Base-by-base conservation (phyloP, 2,329 filamentous ascomycete species). In the Epichloe baconii region DNA sequence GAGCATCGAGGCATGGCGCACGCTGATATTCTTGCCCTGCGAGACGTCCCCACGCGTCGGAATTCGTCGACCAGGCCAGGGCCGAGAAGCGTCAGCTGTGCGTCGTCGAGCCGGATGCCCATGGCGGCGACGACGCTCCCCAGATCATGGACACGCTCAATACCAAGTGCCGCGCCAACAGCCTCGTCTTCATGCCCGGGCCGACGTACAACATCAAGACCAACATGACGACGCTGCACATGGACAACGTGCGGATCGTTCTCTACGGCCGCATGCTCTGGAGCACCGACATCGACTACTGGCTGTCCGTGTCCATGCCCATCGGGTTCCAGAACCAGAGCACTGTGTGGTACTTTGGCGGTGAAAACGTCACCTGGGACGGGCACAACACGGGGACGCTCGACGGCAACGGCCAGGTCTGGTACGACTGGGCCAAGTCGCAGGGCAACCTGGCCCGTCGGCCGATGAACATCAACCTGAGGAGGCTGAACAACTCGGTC, bases 351-450 rank as follows among this genome's bases (percentile, higher is more conserved):
- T 63, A 73, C 49, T 70, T 80, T 54, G 77, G 78, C 15, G 79
- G 79, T 5, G 63, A 73, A 12, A 69, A 72, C 35, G 64, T 83
- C 23, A 60, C 64, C 10, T 69, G 75, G 54, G 65, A 74, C 36
- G 77, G 77, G 10, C 63, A 73, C 56, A 73, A 73, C 12, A 61
- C 63, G 19, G 79, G 79, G 4, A 78, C 73, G 2, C 63, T 82
- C 14, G 70, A 81, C 58, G 78, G 79, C 10, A 81, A 82, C 57
- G 79, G 79, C 2, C 74, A 80, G 57, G 68, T 71, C 3, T 82
- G 78, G 78, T 81, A 82, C 57, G 68, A 77, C 53, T 75, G 71
- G 61, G 68, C 70, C 47, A 61, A 65, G 31, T 65, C 68, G 14
- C 57, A 58, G 11, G 69, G 66, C 35, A 78, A 79, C 54, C 67